phyloP scores from a whole-genome alignment of 345 rosid genomes.

The Pugionium dolabratum region DNA sequence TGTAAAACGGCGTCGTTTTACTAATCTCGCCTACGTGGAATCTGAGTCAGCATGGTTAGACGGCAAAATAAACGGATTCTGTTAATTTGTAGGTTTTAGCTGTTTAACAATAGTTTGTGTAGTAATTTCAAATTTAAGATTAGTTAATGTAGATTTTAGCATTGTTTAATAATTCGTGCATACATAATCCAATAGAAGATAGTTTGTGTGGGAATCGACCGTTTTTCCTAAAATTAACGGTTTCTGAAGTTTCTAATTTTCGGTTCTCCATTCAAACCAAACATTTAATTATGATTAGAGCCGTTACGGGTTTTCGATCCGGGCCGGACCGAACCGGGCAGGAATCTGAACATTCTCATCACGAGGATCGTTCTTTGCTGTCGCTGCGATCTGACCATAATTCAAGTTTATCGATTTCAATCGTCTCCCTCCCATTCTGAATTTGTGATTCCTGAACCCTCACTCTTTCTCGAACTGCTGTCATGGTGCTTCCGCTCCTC shows the following conservation, averaged over 20 bases:
- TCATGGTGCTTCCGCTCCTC: constrained; percentile 88
- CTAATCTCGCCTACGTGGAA: no score
- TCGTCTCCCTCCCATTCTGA: constrained; percentile 10
- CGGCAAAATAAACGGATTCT: no score
- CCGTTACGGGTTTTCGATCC: background rate
- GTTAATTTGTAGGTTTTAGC: no score
- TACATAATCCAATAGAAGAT: no score
- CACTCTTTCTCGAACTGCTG: constrained; percentile 18
- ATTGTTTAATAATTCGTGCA: no score
- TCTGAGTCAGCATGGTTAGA: no score
- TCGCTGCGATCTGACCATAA: constrained; percentile 41
- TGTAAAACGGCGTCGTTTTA: no score
- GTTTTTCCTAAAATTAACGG: no score
- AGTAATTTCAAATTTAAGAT: no score
- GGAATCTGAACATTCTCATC: constrained; percentile 9
- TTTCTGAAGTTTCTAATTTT: background rate
- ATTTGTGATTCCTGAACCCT: constrained; percentile 17
- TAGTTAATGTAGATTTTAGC: no score
- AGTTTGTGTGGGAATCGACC: no score
- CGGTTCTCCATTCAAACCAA: constrained; percentile 11
- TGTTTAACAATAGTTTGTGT: no score
- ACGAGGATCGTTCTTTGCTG: constrained; percentile 29
- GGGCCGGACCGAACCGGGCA: constrained; percentile 19
- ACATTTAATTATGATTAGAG: background rate
- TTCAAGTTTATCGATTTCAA: constrained; percentile 9